Conservation (phyloP, 371 early-diverging fungal genomes). For the Mucor velutinosus region DNA sequence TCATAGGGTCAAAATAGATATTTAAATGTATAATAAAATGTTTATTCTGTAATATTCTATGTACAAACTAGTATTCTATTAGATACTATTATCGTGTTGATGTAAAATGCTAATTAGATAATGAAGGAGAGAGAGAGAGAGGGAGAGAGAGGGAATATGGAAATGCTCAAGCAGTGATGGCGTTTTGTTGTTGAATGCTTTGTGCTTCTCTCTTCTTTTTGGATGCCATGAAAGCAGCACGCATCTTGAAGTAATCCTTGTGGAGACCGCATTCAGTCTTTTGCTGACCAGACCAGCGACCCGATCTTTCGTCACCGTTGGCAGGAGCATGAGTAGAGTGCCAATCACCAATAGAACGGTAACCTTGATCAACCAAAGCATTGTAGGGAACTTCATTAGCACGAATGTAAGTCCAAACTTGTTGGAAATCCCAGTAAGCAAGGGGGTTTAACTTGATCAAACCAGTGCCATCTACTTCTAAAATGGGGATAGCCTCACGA, state of each 20-base stretch:
- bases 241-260: conserved; percentile 93
- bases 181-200: not conserved
- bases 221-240: conserved; percentile 63
- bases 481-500: conserved; percentile 72
- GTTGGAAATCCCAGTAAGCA: conserved; percentile 86
- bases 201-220: conserved; percentile 45
- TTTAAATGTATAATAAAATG: not conserved
- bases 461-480: conserved; percentile 85
- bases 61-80: not conserved
- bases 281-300: conserved; percentile 87
- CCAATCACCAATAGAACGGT: conserved; percentile 92
- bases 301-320: conserved; percentile 82
- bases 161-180: not conserved
- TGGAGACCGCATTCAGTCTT: conserved; percentile 95
- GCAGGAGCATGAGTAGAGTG: conserved; percentile 83
- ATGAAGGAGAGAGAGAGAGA: not conserved
- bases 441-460: conserved; percentile 88
- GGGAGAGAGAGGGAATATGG: not conserved
- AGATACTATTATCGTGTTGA: not conserved
- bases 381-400: conserved; percentile 93
- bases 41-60: not conserved
- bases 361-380: conserved; percentile 84
- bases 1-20: not conserved
- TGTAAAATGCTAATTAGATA: not conserved
- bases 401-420: conserved; percentile 83